These are phyloP conservation scores for Elaeis oleifera DNA, from an alignment of 202 grass and related monocot species.

Conservation along the genomic window DNA sequence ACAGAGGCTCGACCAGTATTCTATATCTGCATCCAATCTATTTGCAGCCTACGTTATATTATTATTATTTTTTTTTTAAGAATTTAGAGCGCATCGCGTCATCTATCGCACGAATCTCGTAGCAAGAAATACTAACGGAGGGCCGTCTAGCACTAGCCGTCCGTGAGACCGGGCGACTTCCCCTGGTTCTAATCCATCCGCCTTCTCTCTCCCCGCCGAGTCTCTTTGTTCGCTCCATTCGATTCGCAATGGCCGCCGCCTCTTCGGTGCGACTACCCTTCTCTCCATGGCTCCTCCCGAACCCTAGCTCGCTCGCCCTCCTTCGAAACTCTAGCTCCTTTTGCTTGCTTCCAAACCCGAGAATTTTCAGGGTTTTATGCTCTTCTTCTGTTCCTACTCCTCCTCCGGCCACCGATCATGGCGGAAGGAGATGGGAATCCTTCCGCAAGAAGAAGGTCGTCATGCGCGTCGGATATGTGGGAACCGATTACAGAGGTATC, in stretches of 20 bases:
- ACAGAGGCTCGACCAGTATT: too few relatives aligned
- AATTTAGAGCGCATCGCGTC: too few relatives aligned
- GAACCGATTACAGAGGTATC: slow-evolving; percentile 71
- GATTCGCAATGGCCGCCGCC: not conserved
- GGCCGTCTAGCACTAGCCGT: too few relatives aligned
- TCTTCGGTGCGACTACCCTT: slow-evolving; percentile 26
- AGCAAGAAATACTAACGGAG: too few relatives aligned
- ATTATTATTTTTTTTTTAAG: too few relatives aligned
- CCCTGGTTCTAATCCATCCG: too few relatives aligned
- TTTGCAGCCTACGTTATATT: too few relatives aligned
- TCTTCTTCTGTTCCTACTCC: slow-evolving; percentile 12
- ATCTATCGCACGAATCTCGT: too few relatives aligned
- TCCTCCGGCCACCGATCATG: not conserved
- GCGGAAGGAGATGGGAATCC: slow-evolving; percentile 58
- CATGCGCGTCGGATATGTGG: slow-evolving; percentile 74
- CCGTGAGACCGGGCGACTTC: too few relatives aligned
- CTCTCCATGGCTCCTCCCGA: slow-evolving; percentile 18
- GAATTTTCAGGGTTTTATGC: slow-evolving; percentile 15
- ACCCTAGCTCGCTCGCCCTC: not conserved
- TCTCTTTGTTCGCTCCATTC: too few relatives aligned
- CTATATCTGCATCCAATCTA: too few relatives aligned
- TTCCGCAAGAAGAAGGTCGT: slow-evolving; percentile 84
- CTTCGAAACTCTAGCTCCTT: not conserved
- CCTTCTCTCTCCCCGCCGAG: too few relatives aligned
- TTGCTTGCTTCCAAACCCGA: slow-evolving; percentile 16